Base-by-base conservation (phyloP, 1,139 yeast species). In the Magnusiomyces tetraspermus region DNA sequence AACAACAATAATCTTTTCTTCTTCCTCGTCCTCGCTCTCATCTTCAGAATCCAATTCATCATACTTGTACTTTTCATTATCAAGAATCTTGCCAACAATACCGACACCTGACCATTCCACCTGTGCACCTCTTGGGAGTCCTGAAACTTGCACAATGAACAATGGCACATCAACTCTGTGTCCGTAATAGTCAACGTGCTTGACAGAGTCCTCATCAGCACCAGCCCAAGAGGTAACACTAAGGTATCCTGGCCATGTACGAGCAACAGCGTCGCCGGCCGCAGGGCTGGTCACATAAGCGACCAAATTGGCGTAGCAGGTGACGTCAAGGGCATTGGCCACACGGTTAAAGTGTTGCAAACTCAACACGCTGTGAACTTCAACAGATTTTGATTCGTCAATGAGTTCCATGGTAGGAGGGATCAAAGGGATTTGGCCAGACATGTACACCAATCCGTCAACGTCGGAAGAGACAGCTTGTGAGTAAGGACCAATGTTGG, bases 401-500 rank as follows among this genome's bases (percentile, higher is more conserved):
- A 58, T 61, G 31, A 72, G 58, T 2, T 64, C 59, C 92, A 90
- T 85, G 3, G 79, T 68, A 0, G 79, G 67, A 0, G 98, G 97
- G 2, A 84, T 65, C 48, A 92, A 71, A 0, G 96, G 95, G 42
- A 92, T 90, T 68, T 92, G 97, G 0, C 98, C 98, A 44, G 97
- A 87, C n/a, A 89, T 69, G 44, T 80, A 77, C 0, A 85, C 81
- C 6, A 79, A 67, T 31, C 76, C 74, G 19, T 69, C 70, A 6
- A 66, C 77, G 15, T 17, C 36, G 38, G 24, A n/a, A 50, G 79
- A 71, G 13, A 82, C 78, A 0, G 92, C 79, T 67, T 92, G 98
- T 0, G 98, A 90, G 65, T 92, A 92, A 0, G 98, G 98, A 0
- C 98, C 98, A 53, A 92, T 92, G 61, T 92, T 92, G 47, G 95